phyloP scores from a whole-genome alignment of 768 basidiomycete species.

The Tremella fuciformis region DNA sequence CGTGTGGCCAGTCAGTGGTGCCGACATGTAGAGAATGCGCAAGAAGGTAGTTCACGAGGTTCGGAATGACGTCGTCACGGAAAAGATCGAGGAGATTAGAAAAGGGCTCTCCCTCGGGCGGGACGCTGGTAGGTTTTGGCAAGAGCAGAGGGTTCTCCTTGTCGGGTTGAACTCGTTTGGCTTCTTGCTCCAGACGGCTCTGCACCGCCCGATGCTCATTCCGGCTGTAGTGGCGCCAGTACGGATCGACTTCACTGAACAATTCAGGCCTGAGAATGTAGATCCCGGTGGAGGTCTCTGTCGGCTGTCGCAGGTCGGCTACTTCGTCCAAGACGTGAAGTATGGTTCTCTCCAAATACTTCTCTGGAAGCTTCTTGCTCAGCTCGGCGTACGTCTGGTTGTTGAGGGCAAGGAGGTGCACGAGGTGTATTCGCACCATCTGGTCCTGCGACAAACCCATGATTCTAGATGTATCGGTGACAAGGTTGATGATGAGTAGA shows the following conservation, averaged over 20 bases:
- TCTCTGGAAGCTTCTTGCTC: conserved; percentile 83
- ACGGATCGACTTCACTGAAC: conserved; percentile 87
- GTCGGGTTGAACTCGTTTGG: conserved; percentile 63
- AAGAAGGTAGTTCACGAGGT: conserved; percentile 73
- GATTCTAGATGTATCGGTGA: conserved; percentile 76
- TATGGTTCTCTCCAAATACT: conserved; percentile 80
- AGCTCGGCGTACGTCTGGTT: conserved; percentile 87
- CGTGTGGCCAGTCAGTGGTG: conserved; percentile 25
- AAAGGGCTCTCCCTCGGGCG: conserved; percentile 62
- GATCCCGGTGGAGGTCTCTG: conserved; percentile 70
- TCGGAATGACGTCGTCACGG: conserved; percentile 68
- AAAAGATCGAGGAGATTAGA: conserved; percentile 63
- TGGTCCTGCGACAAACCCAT: conserved; percentile 63
- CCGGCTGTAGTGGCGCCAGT: conserved; percentile 91
- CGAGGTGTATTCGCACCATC: conserved; percentile 75
- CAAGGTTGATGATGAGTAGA: conserved; percentile 77
- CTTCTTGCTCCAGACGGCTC: conserved; percentile 62
- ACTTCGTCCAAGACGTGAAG: conserved; percentile 74
- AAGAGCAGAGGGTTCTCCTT: conserved; percentile 68
- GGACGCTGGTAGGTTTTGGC: conserved; percentile 67
- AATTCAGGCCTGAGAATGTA: conserved; percentile 82
- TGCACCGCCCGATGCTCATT: conserved; percentile 93
- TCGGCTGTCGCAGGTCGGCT: conserved; percentile 77
- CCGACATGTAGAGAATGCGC: conserved; percentile 35
- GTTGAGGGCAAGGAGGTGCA: conserved; percentile 85